A percentile compares a stretch with the other conserved stretches of the same genome.
phyloP scores from a whole-genome alignment of 1,284 basidiomycete species.

The Cryptococcus sp. region DNA sequence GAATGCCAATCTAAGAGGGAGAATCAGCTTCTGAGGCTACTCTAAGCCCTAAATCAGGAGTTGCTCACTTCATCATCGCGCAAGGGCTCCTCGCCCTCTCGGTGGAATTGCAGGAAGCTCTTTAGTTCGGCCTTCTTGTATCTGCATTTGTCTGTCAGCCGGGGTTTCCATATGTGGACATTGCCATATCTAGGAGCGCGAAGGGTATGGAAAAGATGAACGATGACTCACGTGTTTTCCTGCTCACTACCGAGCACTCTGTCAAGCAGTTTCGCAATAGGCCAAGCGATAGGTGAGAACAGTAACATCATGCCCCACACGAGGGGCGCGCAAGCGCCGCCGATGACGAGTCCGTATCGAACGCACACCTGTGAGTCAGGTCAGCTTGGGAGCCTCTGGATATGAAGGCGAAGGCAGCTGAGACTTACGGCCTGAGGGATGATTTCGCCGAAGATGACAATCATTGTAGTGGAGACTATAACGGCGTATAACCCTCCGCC shows the following conservation, averaged over 20 bases:
- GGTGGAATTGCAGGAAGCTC: slow-evolving; percentile 86
- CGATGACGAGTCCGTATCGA: slow-evolving; percentile 86
- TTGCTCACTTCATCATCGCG: slow-evolving; percentile 67
- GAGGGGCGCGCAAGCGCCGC: slow-evolving; percentile 83
- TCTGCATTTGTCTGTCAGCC: slow-evolving; percentile 56
- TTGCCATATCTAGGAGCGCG: too few relatives aligned
- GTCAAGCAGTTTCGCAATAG: slow-evolving; percentile 84
- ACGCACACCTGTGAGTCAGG: slow-evolving; percentile 70
- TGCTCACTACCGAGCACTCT: slow-evolving; percentile 71
- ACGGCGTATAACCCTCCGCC: slow-evolving; percentile 82
- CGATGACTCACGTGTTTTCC: slow-evolving; percentile 53
- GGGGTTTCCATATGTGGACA: neutral
- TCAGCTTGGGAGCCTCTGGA: neutral
- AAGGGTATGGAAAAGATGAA: neutral
- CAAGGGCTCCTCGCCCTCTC: slow-evolving; percentile 80
- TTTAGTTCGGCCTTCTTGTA: slow-evolving; percentile 92
- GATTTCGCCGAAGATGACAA: slow-evolving; percentile 73
- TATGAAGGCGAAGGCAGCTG: neutral
- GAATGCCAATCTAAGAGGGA: slow-evolving; percentile 67
- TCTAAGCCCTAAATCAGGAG: slow-evolving; percentile 9
- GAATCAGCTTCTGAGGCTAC: neutral
- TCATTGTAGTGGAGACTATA: slow-evolving; percentile 78
- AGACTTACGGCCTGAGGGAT: slow-evolving; percentile 66
- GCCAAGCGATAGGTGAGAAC: slow-evolving; percentile 80
- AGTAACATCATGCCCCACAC: slow-evolving; percentile 70